Evolutionary conservation across 192 early-diverging fungal species (phyloP).

Genomic region (Thamnidium elegans): DNA sequence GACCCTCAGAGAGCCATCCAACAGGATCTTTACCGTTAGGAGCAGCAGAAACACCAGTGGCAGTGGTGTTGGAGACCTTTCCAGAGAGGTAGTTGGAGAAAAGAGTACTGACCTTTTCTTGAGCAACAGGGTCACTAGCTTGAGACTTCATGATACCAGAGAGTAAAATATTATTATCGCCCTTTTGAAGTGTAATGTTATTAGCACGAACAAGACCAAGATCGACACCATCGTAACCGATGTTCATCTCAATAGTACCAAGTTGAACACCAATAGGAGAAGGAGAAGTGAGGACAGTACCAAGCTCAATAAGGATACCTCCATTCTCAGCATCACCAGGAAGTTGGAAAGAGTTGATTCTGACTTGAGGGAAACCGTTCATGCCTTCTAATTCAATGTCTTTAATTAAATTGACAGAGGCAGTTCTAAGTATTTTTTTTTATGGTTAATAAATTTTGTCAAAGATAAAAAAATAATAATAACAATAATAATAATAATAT

Average conservation of each 20-base stretch:
- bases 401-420: slow-evolving; percentile 28
- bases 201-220: slow-evolving; percentile 48
- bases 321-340: slow-evolving; percentile 50
- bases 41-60: slow-evolving; percentile 48
- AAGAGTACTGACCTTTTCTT: slow-evolving; percentile 43
- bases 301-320: slow-evolving; percentile 55
- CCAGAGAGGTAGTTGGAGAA: slow-evolving; percentile 55
- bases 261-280: slow-evolving; percentile 53
- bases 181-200: slow-evolving; percentile 36
- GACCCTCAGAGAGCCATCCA: slow-evolving; percentile 47
- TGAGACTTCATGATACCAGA: slow-evolving; percentile 50
- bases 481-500: background rate
- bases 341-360: slow-evolving; percentile 49
- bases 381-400: slow-evolving; percentile 42
- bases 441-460: background rate
- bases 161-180: slow-evolving; percentile 45
- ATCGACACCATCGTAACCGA: slow-evolving; percentile 40
- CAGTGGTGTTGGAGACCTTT: slow-evolving; percentile 41
- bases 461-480: background rate
- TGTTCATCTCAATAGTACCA: slow-evolving; percentile 49
- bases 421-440: slow-evolving; percentile 12
- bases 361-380: slow-evolving; percentile 50
- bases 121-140: slow-evolving; percentile 36
- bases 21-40: slow-evolving; percentile 50
- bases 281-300: slow-evolving; percentile 48